Conservation (phyloP, 23 red algal genomes). For the Gracilaria domingensis region DNA sequence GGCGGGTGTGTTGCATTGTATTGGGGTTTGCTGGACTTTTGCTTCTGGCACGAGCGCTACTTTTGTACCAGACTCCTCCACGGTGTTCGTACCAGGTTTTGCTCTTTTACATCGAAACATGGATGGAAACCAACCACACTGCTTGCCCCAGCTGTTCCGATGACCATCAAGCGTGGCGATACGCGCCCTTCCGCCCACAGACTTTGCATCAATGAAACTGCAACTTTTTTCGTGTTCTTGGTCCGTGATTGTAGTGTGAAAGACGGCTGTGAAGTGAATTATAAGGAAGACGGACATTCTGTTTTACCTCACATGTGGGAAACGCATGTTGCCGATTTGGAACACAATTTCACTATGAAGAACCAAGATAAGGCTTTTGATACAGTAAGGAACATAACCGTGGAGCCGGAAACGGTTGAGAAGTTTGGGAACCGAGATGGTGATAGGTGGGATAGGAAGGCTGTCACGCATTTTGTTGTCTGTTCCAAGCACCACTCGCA, state of each 20-base stretch:
- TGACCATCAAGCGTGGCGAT: slow-evolving; percentile 8
- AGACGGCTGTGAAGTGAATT: neutral
- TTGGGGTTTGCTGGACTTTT: slow-evolving; percentile 60
- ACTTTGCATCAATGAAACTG: slow-evolving; percentile 68
- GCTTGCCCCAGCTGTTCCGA: slow-evolving; percentile 13
- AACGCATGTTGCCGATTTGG: neutral
- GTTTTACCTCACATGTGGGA: neutral
- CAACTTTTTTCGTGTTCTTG: slow-evolving; percentile 68
- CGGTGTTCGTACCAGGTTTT: slow-evolving; percentile 50
- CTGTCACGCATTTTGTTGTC: slow-evolving; percentile 55
- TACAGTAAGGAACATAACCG: too few relatives aligned
- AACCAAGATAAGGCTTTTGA: neutral
- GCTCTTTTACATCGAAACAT: slow-evolving; percentile 49
- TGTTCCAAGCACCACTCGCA: slow-evolving; percentile 20
- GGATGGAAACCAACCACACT: slow-evolving; percentile 52
- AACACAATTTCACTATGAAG: too few relatives aligned
- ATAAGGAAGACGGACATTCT: neutral
- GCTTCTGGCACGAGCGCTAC: slow-evolving; percentile 42
- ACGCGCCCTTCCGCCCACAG: slow-evolving; percentile 12
- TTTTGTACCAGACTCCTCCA: slow-evolving; percentile 5
- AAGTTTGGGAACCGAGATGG: neutral
- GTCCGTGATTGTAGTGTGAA: slow-evolving; percentile 41
- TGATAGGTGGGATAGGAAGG: slow-evolving; percentile 19
- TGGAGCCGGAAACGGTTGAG: neutral
- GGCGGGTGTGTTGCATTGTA: slow-evolving; percentile 44